Conservation (phyloP, 306 rosid genomes). For the Rubus idaeus region DNA sequence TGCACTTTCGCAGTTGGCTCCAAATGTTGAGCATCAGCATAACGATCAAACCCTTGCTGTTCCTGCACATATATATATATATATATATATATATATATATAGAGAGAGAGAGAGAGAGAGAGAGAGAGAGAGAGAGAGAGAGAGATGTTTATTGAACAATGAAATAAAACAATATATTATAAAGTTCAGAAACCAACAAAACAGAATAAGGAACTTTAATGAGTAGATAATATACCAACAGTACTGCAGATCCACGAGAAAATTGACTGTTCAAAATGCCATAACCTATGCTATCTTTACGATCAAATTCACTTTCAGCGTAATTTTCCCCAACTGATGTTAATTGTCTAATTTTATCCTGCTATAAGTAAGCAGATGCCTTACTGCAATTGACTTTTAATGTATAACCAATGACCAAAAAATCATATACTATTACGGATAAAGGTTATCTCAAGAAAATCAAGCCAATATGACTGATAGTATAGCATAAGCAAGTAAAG, state of each 20-base stretch:
- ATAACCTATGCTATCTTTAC: conserved; percentile 43
- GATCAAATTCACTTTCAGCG: conserved; percentile 47
- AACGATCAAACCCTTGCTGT: conserved; percentile 42
- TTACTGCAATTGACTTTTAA: conserved; percentile 15
- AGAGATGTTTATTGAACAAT: background rate
- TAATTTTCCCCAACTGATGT: conserved; percentile 41
- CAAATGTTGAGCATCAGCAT: conserved; percentile 35
- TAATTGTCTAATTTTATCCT: conserved; percentile 78
- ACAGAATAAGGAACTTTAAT: conserved; percentile 7
- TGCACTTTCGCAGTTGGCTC: conserved; percentile 35
- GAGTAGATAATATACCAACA: conserved; percentile 38
- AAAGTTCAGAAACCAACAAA: conserved; percentile 3
- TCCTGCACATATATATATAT: conserved; percentile 33
- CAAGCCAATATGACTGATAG: background rate
- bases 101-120: background rate
- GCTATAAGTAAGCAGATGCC: conserved; percentile 26
- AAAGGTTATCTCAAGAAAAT: background rate
- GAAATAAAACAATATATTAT: conserved; percentile 7
- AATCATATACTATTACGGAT: background rate
- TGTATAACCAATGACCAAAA: conserved; percentile 7
- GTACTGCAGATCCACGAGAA: conserved; percentile 57
- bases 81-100: background rate
- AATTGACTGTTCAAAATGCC: conserved; percentile 40
- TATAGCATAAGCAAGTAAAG: background rate
- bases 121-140: background rate